Conservation (phyloP, 306 rosid genomes). For the Alnus rubra region DNA sequence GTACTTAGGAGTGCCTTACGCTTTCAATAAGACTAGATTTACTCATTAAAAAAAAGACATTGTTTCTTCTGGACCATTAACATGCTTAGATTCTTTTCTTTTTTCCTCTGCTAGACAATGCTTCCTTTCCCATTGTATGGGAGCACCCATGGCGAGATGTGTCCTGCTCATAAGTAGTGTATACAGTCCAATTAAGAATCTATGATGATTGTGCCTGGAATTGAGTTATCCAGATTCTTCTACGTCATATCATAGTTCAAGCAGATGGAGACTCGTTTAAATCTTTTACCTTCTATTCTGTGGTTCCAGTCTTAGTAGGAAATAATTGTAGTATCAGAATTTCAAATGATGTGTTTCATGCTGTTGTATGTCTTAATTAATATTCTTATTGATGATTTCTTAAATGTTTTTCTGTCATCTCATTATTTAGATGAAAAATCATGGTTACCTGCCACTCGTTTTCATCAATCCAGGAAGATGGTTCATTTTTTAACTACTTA, state of each 20-base stretch:
- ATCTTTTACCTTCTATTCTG: neutral
- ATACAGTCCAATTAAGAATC: neutral
- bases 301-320: neutral
- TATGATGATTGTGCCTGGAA: neutral
- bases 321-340: neutral
- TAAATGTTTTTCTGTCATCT: neutral
- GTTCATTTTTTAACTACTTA: neutral
- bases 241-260: neutral
- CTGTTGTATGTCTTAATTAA: neutral
- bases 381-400: neutral
- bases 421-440: neutral
- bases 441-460: neutral
- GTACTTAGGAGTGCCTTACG: no score
- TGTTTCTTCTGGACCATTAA: slow-evolving; percentile 15
- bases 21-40: no score
- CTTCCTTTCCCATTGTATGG: neutral
- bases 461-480: neutral
- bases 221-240: neutral
- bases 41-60: no score
- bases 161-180: slow-evolving; percentile 1
- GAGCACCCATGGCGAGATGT: neutral
- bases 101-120: neutral
- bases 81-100: neutral
- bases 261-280: neutral
- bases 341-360: neutral